These are phyloP conservation scores for Neonectria faginata DNA, from an alignment of 2,329 filamentous ascomycete species.

Conservation along the genomic window DNA sequence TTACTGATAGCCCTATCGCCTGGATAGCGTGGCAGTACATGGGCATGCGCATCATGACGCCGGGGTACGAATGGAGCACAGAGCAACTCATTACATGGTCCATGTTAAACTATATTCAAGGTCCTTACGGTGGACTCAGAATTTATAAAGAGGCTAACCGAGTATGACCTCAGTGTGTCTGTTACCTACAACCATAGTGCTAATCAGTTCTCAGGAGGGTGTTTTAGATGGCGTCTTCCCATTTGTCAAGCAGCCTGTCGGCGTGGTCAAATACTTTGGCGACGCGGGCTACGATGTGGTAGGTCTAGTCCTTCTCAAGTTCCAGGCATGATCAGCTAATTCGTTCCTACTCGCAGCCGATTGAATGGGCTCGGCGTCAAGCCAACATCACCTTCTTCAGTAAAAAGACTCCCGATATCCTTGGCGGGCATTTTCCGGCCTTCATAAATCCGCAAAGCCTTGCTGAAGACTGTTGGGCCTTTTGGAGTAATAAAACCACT, in stretches of 20 bases:
- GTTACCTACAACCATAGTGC: no score
- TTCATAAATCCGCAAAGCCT: conserved; percentile 9
- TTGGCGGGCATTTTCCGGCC: conserved; percentile 20
- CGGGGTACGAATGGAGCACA: conserved; percentile 21
- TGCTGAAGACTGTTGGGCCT: conserved; percentile 14
- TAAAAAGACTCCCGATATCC: conserved; percentile 1
- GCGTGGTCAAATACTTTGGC: neutral
- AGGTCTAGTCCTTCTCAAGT: no score
- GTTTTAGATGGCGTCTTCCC: conserved; percentile 7
- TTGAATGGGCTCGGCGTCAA: conserved; percentile 17
- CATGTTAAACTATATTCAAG: conserved; percentile 32
- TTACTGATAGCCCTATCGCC: conserved; percentile 29
- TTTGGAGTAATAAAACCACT: conserved; percentile 14
- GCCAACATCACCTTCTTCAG: conserved; percentile 12
- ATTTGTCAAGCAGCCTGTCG: neutral
- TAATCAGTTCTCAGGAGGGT: conserved; percentile 1
- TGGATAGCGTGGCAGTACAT: conserved; percentile 28
- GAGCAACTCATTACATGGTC: conserved; percentile 31
- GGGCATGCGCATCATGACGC: conserved; percentile 19
- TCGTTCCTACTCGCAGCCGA: neutral
- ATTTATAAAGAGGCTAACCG: conserved; percentile 12
- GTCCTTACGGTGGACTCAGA: conserved; percentile 14
- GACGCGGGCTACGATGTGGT: neutral
- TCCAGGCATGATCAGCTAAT: no score
- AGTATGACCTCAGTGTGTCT: neutral